Conservation (phyloP, 306 rosid genomes). For the Prunus salicina region DNA sequence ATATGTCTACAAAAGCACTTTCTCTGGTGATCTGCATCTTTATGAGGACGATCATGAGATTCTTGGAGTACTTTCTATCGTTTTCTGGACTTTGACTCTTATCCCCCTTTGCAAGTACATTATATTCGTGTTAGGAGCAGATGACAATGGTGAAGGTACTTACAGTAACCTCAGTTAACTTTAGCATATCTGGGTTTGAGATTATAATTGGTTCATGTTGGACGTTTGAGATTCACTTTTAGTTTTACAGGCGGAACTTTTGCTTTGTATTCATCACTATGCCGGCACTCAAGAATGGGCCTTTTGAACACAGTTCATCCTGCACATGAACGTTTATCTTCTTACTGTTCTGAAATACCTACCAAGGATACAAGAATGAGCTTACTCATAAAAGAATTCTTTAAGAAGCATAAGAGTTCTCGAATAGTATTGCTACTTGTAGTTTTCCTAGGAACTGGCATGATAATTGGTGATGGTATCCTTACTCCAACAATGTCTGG, state of each 20-base stretch:
- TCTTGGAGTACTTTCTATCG: slow-evolving; percentile 29
- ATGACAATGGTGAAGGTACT: slow-evolving; percentile 36
- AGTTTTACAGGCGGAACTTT: slow-evolving; percentile 24
- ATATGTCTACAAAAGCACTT: slow-evolving; percentile 30
- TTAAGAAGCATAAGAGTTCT: slow-evolving; percentile 22
- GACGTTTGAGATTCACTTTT: slow-evolving; percentile 6
- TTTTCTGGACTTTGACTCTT: slow-evolving; percentile 30
- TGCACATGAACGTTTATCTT: not conserved
- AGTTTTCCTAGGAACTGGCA: slow-evolving; percentile 27
- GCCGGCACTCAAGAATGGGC: slow-evolving; percentile 17
- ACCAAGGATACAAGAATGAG: slow-evolving; percentile 10
- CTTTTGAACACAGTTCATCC: not conserved
- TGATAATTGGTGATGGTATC: slow-evolving; percentile 33
- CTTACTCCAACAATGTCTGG: slow-evolving; percentile 38
- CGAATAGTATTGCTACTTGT: slow-evolving; percentile 22
- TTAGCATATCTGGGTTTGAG: not conserved
- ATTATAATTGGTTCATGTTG: not conserved
- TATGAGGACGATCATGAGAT: slow-evolving; percentile 27
- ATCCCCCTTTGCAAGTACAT: slow-evolving; percentile 34
- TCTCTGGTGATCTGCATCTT: slow-evolving; percentile 11
- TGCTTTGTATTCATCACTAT: slow-evolving; percentile 23
- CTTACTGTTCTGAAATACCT: slow-evolving; percentile 8
- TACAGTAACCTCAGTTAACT: not conserved
- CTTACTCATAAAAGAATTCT: slow-evolving; percentile 15
- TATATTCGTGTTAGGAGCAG: slow-evolving; percentile 25